Percentiles rank a stretch among this genome's conserved stretches.
Evolutionary conservation across 306 rosid genomes (phyloP).

Genomic region (Carpinus viminea): DNA sequence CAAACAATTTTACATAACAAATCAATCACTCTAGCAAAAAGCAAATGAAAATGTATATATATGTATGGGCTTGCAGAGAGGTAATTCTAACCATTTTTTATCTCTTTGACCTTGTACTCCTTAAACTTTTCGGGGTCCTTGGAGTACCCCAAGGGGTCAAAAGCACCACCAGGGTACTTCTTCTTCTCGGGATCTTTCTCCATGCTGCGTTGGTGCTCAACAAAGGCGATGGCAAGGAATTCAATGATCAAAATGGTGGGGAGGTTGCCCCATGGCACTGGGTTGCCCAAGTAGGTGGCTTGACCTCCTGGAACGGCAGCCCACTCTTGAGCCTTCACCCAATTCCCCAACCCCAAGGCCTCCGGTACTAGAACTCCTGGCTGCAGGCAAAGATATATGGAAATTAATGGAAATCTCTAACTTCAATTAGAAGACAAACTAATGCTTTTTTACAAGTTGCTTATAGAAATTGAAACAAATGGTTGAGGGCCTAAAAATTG

Average conservation of each 20-base stretch:
- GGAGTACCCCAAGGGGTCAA: slow-evolving; percentile 98
- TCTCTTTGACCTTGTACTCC: slow-evolving; percentile 90
- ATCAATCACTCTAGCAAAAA: neutral
- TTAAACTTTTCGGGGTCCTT: slow-evolving; percentile 82
- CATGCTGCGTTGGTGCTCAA: slow-evolving; percentile 97
- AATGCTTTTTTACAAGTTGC: neutral
- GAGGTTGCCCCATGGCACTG: slow-evolving; percentile 98
- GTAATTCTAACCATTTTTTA: slow-evolving; percentile 67
- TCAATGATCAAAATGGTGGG: slow-evolving; percentile 92
- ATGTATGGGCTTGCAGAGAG: no score
- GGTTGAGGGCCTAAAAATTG: no score
- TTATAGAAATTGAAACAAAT: no score
- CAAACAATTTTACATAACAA: neutral
- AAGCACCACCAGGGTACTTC: slow-evolving; percentile 98
- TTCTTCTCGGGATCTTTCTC: slow-evolving; percentile 97
- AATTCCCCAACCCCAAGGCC: slow-evolving; percentile 92
- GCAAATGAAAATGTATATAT: no score
- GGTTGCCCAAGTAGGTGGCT: slow-evolving; percentile 94
- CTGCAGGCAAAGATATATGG: slow-evolving; percentile 48
- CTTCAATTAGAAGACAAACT: neutral
- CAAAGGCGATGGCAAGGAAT: slow-evolving; percentile 84
- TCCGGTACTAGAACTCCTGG: slow-evolving; percentile 97
- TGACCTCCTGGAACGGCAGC: slow-evolving; percentile 94
- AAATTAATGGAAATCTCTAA: neutral
- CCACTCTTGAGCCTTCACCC: slow-evolving; percentile 99